Base-by-base conservation (phyloP, 805 yeast species). In the Pichia gijzeniarum region DNA sequence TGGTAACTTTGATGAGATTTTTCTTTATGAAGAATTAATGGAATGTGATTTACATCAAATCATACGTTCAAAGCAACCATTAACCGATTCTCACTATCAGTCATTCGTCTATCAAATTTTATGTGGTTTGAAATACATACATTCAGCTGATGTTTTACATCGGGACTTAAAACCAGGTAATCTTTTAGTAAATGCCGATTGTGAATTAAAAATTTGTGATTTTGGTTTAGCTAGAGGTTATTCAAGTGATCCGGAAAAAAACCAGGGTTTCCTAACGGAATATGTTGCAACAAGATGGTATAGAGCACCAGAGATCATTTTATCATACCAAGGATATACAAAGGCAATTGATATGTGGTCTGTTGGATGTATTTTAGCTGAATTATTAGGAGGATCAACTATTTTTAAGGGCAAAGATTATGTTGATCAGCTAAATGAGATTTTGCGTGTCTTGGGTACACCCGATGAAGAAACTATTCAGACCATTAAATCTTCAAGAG, bases 211-310 rank as follows among this genome's bases (percentile, higher is more conserved):
- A 63, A 87, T 91, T 41, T 91, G 98, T 69, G 99, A 93, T 66
- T 91, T 91, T 63, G 98, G 99, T 16, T 73, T 91, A 48, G 97
- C 98, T 1, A 76, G 97, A 62, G 96, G 97, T 32, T 89, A 84
- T 54, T 79, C 88, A 9, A 80, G 80, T 48, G 83, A 82, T 57
- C 85, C 89, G 1, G 90, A 82, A 49, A 85, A 82, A 55, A 88
- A 89, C 55, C 85, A 85, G 28, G 97, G 96, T n/a, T 91, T 88
- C 58, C 70, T 91, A 72, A 93, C 99, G 1, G 98, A 91, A 64
- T 93, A 93, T 61, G 99, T 93, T 22, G 98, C 99, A 28, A 93
- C 99, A 1, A 76, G 99, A 62, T 93, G 99, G 99, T 93, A 93
- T 65, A 73, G 99, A 54, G 99, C 99, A 3, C 99, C 99, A 0